A percentile compares a stretch with the other conserved stretches of the same genome.
Conservation (phyloP, 352 stramenopile species). For the Pythium pyrilobum region DNA sequence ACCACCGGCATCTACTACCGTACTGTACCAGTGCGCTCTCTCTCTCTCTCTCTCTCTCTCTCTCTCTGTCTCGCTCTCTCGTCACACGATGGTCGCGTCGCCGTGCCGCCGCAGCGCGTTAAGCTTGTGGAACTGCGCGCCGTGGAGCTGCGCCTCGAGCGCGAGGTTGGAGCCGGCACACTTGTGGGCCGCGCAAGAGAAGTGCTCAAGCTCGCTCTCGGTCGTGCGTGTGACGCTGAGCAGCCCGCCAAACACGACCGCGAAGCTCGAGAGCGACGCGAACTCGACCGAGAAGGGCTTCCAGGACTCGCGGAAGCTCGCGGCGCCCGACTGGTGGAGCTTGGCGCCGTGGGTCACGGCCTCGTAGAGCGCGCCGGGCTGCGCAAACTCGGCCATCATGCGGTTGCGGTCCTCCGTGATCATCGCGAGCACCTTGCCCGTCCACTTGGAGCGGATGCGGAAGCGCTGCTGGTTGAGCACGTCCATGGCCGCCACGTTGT, state of each 20-base stretch:
- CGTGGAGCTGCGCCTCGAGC: conserved; percentile 34
- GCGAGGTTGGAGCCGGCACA: conserved; percentile 26
- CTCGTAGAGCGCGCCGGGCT: conserved; percentile 37
- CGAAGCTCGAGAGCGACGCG: conserved; percentile 34
- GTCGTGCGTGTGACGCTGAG: conserved; percentile 22
- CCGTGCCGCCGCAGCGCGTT: conserved; percentile 28
- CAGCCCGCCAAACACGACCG: conserved; percentile 32
- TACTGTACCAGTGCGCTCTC: too few relatives aligned
- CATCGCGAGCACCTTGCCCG: conserved; percentile 41
- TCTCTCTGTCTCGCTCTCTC: background rate
- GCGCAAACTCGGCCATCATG: conserved; percentile 37
- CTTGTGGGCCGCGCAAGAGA: conserved; percentile 8
- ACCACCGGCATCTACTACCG: background rate
- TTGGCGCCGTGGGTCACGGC: conserved; percentile 29
- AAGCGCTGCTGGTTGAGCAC: conserved; percentile 42
- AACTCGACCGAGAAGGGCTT: conserved; percentile 31
- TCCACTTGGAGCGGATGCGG: conserved; percentile 38
- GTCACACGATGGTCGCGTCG: conserved; percentile 29
- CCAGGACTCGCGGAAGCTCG: conserved; percentile 33
- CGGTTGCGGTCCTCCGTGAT: conserved; percentile 54
- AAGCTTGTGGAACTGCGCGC: conserved; percentile 32
- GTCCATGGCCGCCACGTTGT: conserved; percentile 45
- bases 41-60: background rate
- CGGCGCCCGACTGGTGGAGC: conserved; percentile 26
- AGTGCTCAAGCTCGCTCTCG: conserved; percentile 18